These are phyloP conservation scores for Metarhizium anisopliae DNA, from an alignment of 2,329 filamentous ascomycete species.

Conservation along the genomic window DNA sequence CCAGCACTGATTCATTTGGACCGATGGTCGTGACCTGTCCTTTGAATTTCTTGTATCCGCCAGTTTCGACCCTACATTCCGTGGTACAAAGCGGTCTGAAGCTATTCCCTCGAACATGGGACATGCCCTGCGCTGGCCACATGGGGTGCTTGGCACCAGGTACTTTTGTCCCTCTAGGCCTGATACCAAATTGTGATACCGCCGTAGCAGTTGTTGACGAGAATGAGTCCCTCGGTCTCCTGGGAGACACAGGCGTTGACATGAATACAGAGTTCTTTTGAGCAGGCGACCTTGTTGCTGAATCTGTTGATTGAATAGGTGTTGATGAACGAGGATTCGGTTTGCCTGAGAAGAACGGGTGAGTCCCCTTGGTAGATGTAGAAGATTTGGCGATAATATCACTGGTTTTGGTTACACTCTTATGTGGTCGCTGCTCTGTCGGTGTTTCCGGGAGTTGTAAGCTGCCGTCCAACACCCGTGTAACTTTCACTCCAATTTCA, in stretches of 20 bases:
- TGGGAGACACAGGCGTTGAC: conserved; percentile 46
- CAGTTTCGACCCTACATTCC: not conserved
- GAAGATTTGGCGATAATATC: conserved; percentile 11
- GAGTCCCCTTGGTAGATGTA: conserved; percentile 21
- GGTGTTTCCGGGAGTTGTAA: conserved; percentile 16
- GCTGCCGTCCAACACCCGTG: conserved; percentile 45
- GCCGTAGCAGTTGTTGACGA: conserved; percentile 16
- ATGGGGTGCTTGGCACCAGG: conserved; percentile 56
- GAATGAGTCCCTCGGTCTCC: conserved; percentile 24
- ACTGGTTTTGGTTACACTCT: not conserved
- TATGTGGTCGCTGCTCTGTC: conserved; percentile 4
- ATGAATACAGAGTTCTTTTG: conserved; percentile 35
- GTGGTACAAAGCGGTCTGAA: not conserved
- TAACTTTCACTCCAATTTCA: conserved; percentile 50
- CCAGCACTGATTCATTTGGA: conserved; percentile 34
- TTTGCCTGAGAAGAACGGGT: conserved; percentile 34
- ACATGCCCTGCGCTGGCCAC: conserved; percentile 61
- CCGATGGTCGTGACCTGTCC: conserved; percentile 33
- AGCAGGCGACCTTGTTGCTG: conserved; percentile 16
- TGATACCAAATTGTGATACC: conserved; percentile 34
- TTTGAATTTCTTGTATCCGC: conserved; percentile 37
- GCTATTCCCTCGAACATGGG: conserved; percentile 49
- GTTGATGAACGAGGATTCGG: conserved; percentile 17
- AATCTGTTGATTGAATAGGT: conserved; percentile 11
- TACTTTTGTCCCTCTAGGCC: conserved; percentile 43